Conservation (phyloP, 495 filamentous ascomycete genomes). For the Hypoxylon intermedium region DNA sequence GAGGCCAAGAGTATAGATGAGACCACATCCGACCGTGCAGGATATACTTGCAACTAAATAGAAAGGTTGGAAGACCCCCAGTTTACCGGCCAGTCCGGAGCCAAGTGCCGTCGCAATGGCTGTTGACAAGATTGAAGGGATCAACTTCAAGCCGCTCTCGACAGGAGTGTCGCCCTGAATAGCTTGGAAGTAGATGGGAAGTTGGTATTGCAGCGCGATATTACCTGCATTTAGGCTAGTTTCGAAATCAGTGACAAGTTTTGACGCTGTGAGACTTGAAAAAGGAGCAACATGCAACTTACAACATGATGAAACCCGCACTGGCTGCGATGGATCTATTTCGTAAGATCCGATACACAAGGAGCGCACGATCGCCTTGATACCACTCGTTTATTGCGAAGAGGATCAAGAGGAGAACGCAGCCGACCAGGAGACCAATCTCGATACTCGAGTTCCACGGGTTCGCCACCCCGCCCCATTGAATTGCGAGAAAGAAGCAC, state of each 20-base stretch:
- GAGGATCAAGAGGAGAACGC: slow-evolving; percentile 54
- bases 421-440: slow-evolving; percentile 67
- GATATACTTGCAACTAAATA: slow-evolving; percentile 63
- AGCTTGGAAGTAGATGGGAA: slow-evolving; percentile 83
- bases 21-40: slow-evolving; percentile 64
- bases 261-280: too few species aligned
- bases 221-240: too few species aligned
- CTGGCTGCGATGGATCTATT: slow-evolving; percentile 45
- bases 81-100: slow-evolving; percentile 59
- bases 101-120: slow-evolving; percentile 53
- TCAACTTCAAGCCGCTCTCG: slow-evolving; percentile 68
- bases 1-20: slow-evolving; percentile 63
- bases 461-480: slow-evolving; percentile 74
- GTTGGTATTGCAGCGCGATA: slow-evolving; percentile 55
- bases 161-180: slow-evolving; percentile 67
- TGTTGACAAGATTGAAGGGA: slow-evolving; percentile 68
- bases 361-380: slow-evolving; percentile 54
- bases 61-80: slow-evolving; percentile 71
- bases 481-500: slow-evolving; percentile 70
- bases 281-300: slow-evolving; percentile 35
- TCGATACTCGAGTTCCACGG: slow-evolving; percentile 64
- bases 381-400: slow-evolving; percentile 50
- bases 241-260: too few species aligned
- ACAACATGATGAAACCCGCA: slow-evolving; percentile 45
- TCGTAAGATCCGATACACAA: slow-evolving; percentile 48